Conservation (phyloP, 257 asterid genomes). For the Oldenlandia corymbosa region DNA sequence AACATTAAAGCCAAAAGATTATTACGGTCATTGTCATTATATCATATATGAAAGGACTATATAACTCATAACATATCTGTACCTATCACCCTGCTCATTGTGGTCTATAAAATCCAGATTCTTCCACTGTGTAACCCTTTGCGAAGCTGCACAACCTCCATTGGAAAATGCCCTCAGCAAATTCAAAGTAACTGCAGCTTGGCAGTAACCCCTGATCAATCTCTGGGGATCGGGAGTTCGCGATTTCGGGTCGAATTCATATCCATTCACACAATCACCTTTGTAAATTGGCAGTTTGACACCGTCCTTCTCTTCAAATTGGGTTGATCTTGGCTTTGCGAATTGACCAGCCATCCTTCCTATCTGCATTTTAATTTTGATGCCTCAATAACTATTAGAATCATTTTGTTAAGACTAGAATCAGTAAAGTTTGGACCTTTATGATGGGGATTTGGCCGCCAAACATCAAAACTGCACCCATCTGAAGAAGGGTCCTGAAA, state of each 20-base stretch:
- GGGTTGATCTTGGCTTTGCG: constrained; percentile 77
- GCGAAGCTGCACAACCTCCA: constrained; percentile 85
- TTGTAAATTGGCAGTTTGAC: constrained; percentile 76
- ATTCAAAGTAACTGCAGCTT: constrained; percentile 75
- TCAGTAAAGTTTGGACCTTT: constrained; percentile 37
- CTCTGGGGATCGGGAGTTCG: constrained; percentile 79
- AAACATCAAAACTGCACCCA: constrained; percentile 84
- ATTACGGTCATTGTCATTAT: neutral
- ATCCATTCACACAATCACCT: constrained; percentile 81
- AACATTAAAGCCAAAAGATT: neutral
- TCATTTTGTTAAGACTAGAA: no score
- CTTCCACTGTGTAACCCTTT: constrained; percentile 77
- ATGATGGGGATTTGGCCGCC: constrained; percentile 64
- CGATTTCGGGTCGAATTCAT: constrained; percentile 53
- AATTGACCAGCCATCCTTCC: no score
- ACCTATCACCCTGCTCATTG: constrained; percentile 92
- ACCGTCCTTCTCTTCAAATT: constrained; percentile 65
- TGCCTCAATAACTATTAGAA: no score
- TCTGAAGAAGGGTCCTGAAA: constrained; percentile 65
- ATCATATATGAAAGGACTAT: neutral
- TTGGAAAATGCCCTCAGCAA: constrained; percentile 83
- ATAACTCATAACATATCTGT: no score
- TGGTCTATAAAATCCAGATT: constrained; percentile 75
- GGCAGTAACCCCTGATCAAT: constrained; percentile 81
- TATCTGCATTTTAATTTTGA: constrained; percentile 40